Evolutionary conservation across 495 filamentous ascomycete genomes (phyloP), one percentile per base, ranked within the genome.

Genomic region (Podospora conica): DNA sequence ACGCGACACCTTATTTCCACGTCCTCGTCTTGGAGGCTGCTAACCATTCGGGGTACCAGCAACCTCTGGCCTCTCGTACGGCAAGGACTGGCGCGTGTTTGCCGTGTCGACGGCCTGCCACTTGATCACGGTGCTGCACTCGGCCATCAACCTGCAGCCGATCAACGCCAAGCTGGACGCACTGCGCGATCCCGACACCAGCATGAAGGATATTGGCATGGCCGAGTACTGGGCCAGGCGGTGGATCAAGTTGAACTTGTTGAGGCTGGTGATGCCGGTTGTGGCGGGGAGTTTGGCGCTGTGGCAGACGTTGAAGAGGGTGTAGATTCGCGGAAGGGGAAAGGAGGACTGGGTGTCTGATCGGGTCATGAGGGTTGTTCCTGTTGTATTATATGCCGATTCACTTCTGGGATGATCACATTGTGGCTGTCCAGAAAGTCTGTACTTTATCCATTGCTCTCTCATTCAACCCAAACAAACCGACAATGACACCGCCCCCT

Each of bases 81-180:
- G 70, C 55, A 68, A 70, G 25, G 79, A 79, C 61, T 83, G 80
- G 81, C 72, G 69, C 23, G 12, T 76, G 6, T 82, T 76, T 33
- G 78, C 78, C 0, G 25, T 80, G 9, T 65, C 73, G 1, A 79
- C 81, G 29, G 27, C 71, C 8, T 77, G 77, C 61, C 80, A 83
- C 53, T 68, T 83, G 12, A 67, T 77, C 29, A 80, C 75, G 0
- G 76, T 83, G n/a, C 64, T 83, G 31, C 80, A 83, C 58, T 78
- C 75, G 20, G 81, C 81, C 2, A 9, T 78, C 3, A 83, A 83
- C 62, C 82, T 83, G 81, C 80, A 82, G 76, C 79, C 80, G 55
- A 66, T 83, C 61, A 83, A 83, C 65, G 74, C 73, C 58, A 80
- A 80, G 72, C 61, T 83, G 20, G 76, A 79, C 23, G 78, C 69